A percentile compares a stretch with the other conserved stretches of the same genome.
These are phyloP conservation scores for Saitozyma podzolica DNA, from an alignment of 768 basidiomycete genomes.

Conservation along the genomic window DNA sequence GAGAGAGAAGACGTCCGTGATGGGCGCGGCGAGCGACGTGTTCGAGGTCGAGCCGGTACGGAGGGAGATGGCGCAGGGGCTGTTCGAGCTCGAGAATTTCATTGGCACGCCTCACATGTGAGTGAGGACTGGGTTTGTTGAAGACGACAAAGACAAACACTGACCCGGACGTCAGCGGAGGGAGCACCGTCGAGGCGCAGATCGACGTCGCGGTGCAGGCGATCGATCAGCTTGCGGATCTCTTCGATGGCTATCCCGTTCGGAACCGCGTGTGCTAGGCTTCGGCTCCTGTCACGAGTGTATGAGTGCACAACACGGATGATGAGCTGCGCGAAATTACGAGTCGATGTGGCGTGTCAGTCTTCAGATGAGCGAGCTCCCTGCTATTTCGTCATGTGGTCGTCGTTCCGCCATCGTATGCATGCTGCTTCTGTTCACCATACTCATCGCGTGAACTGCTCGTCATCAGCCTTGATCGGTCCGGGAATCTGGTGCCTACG, in stretches of 20 bases:
- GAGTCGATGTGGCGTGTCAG: no score
- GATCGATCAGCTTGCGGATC: slow-evolving; percentile 38
- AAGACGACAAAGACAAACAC: background rate
- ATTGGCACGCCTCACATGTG: slow-evolving; percentile 45
- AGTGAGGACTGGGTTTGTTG: slow-evolving; percentile 2
- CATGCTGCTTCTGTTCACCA: no score
- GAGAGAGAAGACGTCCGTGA: slow-evolving; percentile 14
- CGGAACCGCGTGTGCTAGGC: slow-evolving; percentile 26
- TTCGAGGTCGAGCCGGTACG: slow-evolving; percentile 42
- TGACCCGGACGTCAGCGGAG: slow-evolving; percentile 39
- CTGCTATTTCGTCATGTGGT: no score
- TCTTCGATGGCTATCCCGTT: slow-evolving; percentile 35
- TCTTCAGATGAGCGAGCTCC: no score
- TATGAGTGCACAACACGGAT: no score
- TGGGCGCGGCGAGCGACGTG: slow-evolving; percentile 47
- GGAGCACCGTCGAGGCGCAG: slow-evolving; percentile 17
- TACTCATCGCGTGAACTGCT: no score
- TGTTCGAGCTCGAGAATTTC: slow-evolving; percentile 39
- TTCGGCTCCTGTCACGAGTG: no score
- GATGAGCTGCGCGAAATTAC: no score
- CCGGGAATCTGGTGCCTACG: no score
- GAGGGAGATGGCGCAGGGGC: slow-evolving; percentile 32
- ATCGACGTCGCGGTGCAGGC: slow-evolving; percentile 32
- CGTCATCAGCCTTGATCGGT: no score
- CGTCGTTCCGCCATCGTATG: no score